Base-by-base conservation (phyloP, 2,329 filamentous ascomycete species). In the Clonostachys chloroleuca region DNA sequence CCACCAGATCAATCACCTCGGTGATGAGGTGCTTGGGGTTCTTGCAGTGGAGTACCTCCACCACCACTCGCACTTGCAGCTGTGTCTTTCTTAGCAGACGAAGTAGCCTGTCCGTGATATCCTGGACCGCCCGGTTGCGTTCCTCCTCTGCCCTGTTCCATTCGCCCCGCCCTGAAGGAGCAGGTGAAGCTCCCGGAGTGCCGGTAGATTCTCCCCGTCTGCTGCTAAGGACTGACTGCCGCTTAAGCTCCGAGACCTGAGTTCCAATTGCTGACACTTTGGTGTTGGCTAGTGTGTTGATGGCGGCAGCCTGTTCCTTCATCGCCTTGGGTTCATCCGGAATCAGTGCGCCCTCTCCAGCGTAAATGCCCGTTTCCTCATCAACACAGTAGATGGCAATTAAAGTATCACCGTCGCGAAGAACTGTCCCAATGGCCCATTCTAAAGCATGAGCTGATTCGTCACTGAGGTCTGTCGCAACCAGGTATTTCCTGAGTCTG, bases 1-100 rank as follows among this genome's bases (percentile, higher is more conserved):
- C 88, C 45, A 97, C 80, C 53, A 89, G 81, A 64, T 99, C 94
- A 66, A 99, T 97, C 70, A 96, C 91, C 72, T 97, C 94, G 1
- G 91, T 95, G 53, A 99, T 91, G 72, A 97, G 79, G 64, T 96
- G 92, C 65, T 94, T 92, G 5, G 94, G 91, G 60, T 89, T 96
- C 76, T 96, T 97, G 84, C 94, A 97, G 68, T 97, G 94, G 55
- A 99, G 86, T 30, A 97, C 92, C 68, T 99, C 94, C 34, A 99
- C 86, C 44, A 96, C 90, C 43, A 96, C 88, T 49, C 91, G 84
- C 43, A 96, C 92, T 64, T 99, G 92, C 49, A 99, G 74, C 53
- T 88, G 83, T 1, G 94, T 99, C 75, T 95, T 96, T 50, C 92
- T 81, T 50, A 99, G 70, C 42, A 97, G 72, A 54, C 86, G 87